Evolutionary conservation across 345 rosid genomes (phyloP).

Genomic region (Populus davidiana): DNA sequence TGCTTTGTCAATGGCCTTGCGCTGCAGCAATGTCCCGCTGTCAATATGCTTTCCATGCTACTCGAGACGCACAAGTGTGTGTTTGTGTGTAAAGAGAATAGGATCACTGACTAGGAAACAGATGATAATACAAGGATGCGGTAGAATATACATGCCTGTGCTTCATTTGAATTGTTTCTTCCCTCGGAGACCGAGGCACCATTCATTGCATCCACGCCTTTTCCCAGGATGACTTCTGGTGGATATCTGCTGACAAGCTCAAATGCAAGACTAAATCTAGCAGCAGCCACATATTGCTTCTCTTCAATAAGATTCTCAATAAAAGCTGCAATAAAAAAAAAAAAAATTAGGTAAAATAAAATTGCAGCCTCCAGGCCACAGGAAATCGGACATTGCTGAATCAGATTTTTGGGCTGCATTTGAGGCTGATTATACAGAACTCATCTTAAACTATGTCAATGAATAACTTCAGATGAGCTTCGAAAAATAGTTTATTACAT

Average conservation of each 20-base stretch:
- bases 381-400: background rate
- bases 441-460: no score
- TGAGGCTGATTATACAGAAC: no score
- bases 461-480: no score
- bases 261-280: conserved; percentile 29
- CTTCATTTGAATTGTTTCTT: background rate
- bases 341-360: background rate
- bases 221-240: conserved; percentile 17
- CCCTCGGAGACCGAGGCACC: background rate
- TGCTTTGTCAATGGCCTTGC: conserved; percentile 7
- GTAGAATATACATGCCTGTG: conserved; percentile 18
- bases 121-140: no score
- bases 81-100: background rate
- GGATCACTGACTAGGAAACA: no score
- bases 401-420: background rate
- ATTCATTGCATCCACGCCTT: background rate
- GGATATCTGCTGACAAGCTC: conserved; percentile 20
- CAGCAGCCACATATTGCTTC: conserved; percentile 28
- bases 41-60: background rate
- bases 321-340: conserved; percentile 28
- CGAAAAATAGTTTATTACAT: no score
- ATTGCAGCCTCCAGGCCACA: background rate
- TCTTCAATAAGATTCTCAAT: conserved; percentile 20
- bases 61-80: background rate
- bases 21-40: conserved; percentile 19